Percentiles rank a stretch among this genome's conserved stretches.
Conservation (phyloP, 306 rosid species). For the Rosa persica region DNA sequence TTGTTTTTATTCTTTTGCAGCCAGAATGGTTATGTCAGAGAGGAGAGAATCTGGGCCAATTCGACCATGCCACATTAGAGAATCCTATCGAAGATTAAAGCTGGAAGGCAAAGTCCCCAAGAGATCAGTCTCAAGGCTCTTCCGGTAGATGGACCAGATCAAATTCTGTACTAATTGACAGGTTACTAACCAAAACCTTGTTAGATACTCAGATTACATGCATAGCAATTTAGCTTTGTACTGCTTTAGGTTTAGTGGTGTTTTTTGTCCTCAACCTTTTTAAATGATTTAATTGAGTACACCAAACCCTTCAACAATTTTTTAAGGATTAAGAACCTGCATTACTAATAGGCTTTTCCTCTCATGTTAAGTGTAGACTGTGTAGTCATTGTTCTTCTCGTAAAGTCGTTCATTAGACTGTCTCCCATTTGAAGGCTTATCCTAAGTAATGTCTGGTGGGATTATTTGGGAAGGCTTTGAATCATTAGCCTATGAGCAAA, state of each 20-base stretch:
- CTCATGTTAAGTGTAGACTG: neutral
- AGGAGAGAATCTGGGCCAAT: constrained; percentile 90
- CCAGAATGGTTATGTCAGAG: constrained; percentile 80
- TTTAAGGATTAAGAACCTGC: neutral
- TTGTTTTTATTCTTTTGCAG: constrained; percentile 39
- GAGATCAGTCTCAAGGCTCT: constrained; percentile 71
- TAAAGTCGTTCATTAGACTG: neutral
- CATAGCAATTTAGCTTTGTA: neutral
- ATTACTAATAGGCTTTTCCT: neutral
- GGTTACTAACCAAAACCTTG: constrained; percentile 9
- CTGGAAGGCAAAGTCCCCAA: constrained; percentile 88
- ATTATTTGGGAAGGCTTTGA: neutral
- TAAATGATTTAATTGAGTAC: neutral
- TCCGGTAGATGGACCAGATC: constrained; percentile 48
- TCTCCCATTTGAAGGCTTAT: neutral
- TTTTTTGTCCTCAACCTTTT: neutral
- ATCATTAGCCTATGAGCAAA: neutral
- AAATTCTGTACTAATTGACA: constrained; percentile 11
- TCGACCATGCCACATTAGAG: constrained; percentile 93
- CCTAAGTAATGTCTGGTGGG: neutral
- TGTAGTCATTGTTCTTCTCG: neutral
- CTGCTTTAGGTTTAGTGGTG: neutral
- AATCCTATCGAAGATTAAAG: constrained; percentile 81
- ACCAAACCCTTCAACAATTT: neutral
- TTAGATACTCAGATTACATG: neutral